Conservation (phyloP, 352 stramenopile genomes). For the Phytophthora melonis region DNA sequence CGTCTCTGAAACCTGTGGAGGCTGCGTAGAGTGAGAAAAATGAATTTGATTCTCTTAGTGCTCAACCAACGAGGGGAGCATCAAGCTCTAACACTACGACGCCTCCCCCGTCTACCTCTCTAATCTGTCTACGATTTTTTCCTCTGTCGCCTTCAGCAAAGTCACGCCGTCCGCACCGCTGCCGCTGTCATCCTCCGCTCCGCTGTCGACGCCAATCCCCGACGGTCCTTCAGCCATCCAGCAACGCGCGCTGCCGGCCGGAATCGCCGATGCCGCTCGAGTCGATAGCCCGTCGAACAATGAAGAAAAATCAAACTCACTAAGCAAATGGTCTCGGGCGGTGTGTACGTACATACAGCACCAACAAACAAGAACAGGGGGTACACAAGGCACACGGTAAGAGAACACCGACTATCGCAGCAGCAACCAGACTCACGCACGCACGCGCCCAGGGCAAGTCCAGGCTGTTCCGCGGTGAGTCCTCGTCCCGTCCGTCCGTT, state of each 20-base stretch:
- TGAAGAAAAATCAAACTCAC: conserved; percentile 49
- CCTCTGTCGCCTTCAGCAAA: conserved; percentile 6
- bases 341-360: conserved; percentile 38
- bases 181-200: conserved; percentile 30
- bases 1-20: conserved; percentile 29
- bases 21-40: conserved; percentile 21
- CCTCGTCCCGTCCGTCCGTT: conserved; percentile 25
- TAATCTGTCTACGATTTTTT: conserved; percentile 14
- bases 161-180: conserved; percentile 20
- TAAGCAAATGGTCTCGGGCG: conserved; percentile 44
- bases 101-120: conserved; percentile 5
- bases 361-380: conserved; percentile 49
- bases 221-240: conserved; percentile 12
- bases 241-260: conserved; percentile 16
- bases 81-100: conserved; percentile 34
- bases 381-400: conserved; percentile 52
- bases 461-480: conserved; percentile 33
- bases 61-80: conserved; percentile 37
- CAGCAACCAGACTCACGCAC: conserved; percentile 52
- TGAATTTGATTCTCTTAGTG: conserved; percentile 40
- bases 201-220: conserved; percentile 25
- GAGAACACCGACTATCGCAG: conserved; percentile 46
- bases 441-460: conserved; percentile 34
- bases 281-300: conserved; percentile 39
- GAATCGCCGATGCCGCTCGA: conserved; percentile 11